phyloP scores from a whole-genome alignment of 192 early-diverging fungal genomes.

The Coemansia pectinata region DNA sequence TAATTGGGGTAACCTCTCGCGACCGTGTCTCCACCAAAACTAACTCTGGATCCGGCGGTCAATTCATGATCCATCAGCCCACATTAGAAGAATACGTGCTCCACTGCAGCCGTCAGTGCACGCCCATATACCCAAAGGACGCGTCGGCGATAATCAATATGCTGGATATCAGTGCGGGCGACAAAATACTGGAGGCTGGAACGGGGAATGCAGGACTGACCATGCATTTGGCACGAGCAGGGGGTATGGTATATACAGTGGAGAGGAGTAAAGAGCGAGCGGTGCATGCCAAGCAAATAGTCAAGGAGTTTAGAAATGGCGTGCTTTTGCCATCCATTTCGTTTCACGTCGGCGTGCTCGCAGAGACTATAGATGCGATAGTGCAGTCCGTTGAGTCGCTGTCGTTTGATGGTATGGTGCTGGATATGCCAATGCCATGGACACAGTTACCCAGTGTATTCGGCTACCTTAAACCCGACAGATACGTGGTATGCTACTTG shows the following conservation, averaged over 20 bases:
- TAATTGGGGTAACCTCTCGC: conserved; percentile 29
- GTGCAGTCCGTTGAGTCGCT: background rate
- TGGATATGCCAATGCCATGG: conserved; percentile 55
- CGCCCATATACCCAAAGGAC: conserved; percentile 71
- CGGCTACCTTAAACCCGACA: conserved; percentile 25
- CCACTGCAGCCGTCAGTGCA: conserved; percentile 24
- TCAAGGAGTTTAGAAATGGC: conserved; percentile 57
- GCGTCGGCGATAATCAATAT: conserved; percentile 53
- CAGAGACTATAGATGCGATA: conserved; percentile 14
- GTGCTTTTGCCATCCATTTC: conserved; percentile 41
- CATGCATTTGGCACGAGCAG: conserved; percentile 60
- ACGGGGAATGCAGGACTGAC: conserved; percentile 70
- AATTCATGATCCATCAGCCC: conserved; percentile 40
- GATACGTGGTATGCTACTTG: conserved; percentile 42
- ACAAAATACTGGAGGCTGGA: conserved; percentile 64
- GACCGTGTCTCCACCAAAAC: conserved; percentile 12
- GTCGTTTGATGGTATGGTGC: conserved; percentile 28
- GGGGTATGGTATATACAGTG: conserved; percentile 57
- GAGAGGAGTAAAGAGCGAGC: conserved; percentile 53
- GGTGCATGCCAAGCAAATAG: conserved; percentile 53
- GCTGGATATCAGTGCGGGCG: conserved; percentile 60
- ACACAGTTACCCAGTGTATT: conserved; percentile 30
- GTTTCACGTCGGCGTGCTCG: conserved; percentile 48
- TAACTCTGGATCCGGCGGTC: background rate
- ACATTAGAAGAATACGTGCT: conserved; percentile 38